These are phyloP conservation scores for Cavenderia fasciculata DNA, from an alignment of 78 protist species.

Conservation along the genomic window DNA sequence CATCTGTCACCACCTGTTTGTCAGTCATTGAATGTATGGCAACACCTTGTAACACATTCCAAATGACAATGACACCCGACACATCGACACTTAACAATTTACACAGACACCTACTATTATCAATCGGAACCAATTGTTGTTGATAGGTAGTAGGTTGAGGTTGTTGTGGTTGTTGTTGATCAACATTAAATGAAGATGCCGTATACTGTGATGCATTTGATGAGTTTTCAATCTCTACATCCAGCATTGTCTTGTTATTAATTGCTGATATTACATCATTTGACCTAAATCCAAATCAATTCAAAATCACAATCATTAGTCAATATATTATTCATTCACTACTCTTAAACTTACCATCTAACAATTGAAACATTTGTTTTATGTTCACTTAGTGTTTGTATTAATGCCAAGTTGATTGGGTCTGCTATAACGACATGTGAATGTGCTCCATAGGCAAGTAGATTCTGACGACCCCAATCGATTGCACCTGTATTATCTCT, in stretches of 20 bases:
- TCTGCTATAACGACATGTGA: conserved; percentile 60
- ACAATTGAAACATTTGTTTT: conserved; percentile 26
- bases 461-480: conserved; percentile 73
- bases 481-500: conserved; percentile 51
- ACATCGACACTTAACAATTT: no score
- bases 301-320: no score
- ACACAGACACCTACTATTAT: no score
- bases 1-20: neutral
- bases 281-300: no score
- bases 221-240: no score
- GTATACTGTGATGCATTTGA: no score
- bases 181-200: neutral
- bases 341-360: no score
- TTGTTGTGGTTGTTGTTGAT: neutral
- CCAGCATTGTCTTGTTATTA: no score
- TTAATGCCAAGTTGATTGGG: conserved; percentile 30
- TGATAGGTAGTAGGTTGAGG: no score
- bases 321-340: no score
- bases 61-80: conserved; percentile 39
- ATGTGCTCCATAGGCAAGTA: conserved; percentile 62
- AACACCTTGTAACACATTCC: conserved; percentile 49
- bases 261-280: conserved; percentile 11
- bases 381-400: conserved; percentile 72
- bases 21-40: conserved; percentile 5
- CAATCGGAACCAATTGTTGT: neutral